Evolutionary conservation across 169 alveolate genomes (phyloP).

Genomic region (Plasmodium yoelii): DNA sequence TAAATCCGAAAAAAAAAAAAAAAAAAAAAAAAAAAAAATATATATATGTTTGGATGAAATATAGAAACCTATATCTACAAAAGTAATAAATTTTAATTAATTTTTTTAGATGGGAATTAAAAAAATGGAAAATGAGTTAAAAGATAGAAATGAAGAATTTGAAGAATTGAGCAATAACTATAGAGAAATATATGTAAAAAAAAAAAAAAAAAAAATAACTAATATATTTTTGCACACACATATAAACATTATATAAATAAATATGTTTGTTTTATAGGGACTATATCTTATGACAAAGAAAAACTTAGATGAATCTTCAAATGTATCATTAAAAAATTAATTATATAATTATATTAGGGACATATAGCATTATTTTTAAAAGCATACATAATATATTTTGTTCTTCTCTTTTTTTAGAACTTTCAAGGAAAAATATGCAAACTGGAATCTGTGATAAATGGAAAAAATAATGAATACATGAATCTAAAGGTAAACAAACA

Average conservation of each 20-base stretch:
- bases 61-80: neutral
- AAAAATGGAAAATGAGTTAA: constrained; percentile 57
- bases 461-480: constrained; percentile 41
- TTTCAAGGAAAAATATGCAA: constrained; percentile 33
- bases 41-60: neutral
- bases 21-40: neutral
- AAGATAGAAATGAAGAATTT: constrained; percentile 45
- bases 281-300: constrained; percentile 43
- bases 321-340: constrained; percentile 7
- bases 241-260: neutral
- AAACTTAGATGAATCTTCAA: constrained; percentile 47
- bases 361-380: neutral
- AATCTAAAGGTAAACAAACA: constrained; percentile 2
- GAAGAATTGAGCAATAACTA: constrained; percentile 46
- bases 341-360: neutral
- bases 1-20: constrained; percentile 3
- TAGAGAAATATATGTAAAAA: constrained; percentile 52
- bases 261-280: neutral
- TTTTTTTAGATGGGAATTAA: constrained; percentile 52
- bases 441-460: constrained; percentile 30
- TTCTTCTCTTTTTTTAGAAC: constrained; percentile 16
- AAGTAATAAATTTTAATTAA: neutral
- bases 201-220: neutral
- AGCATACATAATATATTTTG: neutral
- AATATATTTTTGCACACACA: constrained; percentile 1